Base-by-base conservation (phyloP, 441 rosid genomes). In the Mallotus repandus region DNA sequence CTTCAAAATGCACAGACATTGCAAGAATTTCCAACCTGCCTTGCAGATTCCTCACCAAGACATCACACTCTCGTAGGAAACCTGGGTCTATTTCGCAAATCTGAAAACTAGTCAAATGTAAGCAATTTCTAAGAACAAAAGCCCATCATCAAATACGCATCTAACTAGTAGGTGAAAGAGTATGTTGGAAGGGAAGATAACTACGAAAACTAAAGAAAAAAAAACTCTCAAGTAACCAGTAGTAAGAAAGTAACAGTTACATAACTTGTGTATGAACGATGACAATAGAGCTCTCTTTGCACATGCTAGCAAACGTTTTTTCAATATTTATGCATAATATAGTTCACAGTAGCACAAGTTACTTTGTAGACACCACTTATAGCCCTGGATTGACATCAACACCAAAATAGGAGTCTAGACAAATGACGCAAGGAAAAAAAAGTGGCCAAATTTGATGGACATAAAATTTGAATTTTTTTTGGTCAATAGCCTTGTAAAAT, bases 1-100 rank as follows among this genome's bases (percentile, higher is more conserved):
- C 98, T 75, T 93, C 98, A 7, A 89, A 93, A 74, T 91, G 96
- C 76, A 93, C 97, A 7, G 98, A 89, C 76, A 87, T 87, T 35
- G 98, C 88, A 19, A 96, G 97, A 77, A 96, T 90, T 83, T 93
- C 97, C 81, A 96, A 76, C 79, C 93, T 85, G 55, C 99, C 97
- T 55, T 90, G 96, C 77, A 91, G 74, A 78, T 81, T 96, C 84
- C 99, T 89, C 78, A 93, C 88, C 69, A 81, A 68, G 46, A 82
- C 81, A 82, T 96, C 97, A 75, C 97, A 93, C 62, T 91, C 97
- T 71, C 96, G 88, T 66, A 80, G 91, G 71, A 85, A 80, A 48
- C 93, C 90, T 11, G 98, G 99, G 55, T 90, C 99, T 77, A 90
- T 76, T 81, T 96, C 97, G 66, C 98, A 88, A 32, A 89, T 80